Percentiles rank a stretch among this genome's conserved stretches.
Evolutionary conservation across 2,329 filamentous ascomycete species (phyloP).

Genomic region (Metarhizium sp.): DNA sequence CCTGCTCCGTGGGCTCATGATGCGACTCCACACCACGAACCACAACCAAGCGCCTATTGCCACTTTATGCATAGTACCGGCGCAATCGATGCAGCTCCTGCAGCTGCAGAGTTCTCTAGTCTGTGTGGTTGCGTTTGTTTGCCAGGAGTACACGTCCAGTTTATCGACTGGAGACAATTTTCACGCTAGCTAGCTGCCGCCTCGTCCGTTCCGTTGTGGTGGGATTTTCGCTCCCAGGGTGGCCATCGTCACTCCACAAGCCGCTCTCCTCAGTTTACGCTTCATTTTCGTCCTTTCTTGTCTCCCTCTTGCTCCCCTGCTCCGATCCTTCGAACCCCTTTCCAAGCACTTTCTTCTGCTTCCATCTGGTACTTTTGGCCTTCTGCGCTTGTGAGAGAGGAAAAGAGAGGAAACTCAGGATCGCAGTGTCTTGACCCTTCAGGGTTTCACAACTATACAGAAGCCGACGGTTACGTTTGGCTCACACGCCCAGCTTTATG

Average conservation of each 20-base stretch:
- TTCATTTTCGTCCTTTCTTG: background rate
- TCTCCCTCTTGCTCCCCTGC: background rate
- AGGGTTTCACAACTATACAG: background rate
- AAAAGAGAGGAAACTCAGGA: background rate
- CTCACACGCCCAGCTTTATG: background rate
- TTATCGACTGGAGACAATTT: background rate
- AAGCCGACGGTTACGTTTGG: background rate
- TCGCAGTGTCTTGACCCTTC: background rate
- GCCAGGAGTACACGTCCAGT: background rate
- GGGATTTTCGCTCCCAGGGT: slow-evolving; percentile 4
- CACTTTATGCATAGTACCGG: background rate
- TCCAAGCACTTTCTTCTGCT: background rate
- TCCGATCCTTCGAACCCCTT: background rate
- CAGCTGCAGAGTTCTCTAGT: background rate
- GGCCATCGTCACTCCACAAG: slow-evolving; percentile 4
- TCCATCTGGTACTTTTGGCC: background rate
- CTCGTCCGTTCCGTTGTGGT: slow-evolving; percentile 4
- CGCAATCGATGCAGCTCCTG: background rate
- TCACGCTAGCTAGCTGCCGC: background rate
- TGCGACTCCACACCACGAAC: background rate
- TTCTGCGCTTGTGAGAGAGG: background rate
- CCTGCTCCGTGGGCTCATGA: background rate
- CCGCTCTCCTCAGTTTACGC: background rate
- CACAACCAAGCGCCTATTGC: background rate
- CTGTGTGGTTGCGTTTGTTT: slow-evolving; percentile 1